Conservation (phyloP, 306 rosid genomes). For the Biancaea sappan region DNA sequence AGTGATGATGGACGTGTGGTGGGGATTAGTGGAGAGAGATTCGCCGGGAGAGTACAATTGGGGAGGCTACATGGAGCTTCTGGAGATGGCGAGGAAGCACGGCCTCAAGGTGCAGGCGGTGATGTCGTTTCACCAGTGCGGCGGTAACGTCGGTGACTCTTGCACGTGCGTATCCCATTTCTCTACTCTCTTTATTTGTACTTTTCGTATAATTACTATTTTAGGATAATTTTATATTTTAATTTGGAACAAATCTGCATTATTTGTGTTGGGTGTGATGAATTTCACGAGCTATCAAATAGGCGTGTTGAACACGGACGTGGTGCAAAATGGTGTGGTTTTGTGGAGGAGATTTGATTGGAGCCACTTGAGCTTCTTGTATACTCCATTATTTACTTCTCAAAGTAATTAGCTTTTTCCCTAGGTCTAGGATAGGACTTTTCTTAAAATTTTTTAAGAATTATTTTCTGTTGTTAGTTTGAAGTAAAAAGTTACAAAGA, state of each 20-base stretch:
- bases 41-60: slow-evolving; percentile 75
- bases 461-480: not conserved
- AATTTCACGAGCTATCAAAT: not conserved
- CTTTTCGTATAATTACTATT: not conserved
- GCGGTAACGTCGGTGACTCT: slow-evolving; percentile 98
- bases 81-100: slow-evolving; percentile 90
- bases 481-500: not conserved
- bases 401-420: not conserved
- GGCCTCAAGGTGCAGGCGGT: slow-evolving; percentile 97
- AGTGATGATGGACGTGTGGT: slow-evolving; percentile 97
- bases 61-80: slow-evolving; percentile 81
- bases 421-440: not conserved
- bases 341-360: slow-evolving; percentile 14
- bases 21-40: slow-evolving; percentile 96
- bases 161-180: slow-evolving; percentile 58
- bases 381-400: not conserved
- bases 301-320: slow-evolving; percentile 22
- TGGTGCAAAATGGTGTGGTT: slow-evolving; percentile 17
- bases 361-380: slow-evolving; percentile 17
- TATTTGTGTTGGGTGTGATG: not conserved
- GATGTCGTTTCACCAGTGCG: slow-evolving; percentile 95
- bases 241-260: not conserved
- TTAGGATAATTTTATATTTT: not conserved
- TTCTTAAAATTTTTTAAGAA: not conserved
- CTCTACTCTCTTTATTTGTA: too few relatives aligned